Conservation (phyloP, 1,139 yeast species). For the Lodderomyces oxycetoniae region DNA sequence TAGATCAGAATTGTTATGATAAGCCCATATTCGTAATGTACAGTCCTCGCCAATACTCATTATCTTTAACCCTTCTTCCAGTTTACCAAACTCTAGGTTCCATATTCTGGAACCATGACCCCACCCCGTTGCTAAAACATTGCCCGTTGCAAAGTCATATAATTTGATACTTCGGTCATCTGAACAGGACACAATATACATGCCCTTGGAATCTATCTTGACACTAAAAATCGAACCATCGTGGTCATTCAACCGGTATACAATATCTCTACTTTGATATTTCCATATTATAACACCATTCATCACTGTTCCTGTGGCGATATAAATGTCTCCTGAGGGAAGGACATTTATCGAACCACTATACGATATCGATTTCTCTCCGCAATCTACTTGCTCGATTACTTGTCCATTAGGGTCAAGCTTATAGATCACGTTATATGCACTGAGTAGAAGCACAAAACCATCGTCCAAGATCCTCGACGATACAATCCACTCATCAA, state of each 20-base stretch:
- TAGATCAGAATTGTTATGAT: conserved; percentile 19
- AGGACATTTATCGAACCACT: conserved; percentile 69
- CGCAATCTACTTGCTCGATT: conserved; percentile 34
- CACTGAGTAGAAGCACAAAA: conserved; percentile 55
- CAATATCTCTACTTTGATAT: conserved; percentile 35
- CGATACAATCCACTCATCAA: conserved; percentile 75
- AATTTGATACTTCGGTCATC: conserved; percentile 86
- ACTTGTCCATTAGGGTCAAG: conserved; percentile 27
- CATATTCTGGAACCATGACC: conserved; percentile 95
- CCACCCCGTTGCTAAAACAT: conserved; percentile 77
- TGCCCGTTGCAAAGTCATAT: conserved; percentile 59
- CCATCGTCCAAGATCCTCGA: conserved; percentile 44
- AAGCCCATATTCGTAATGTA: conserved; percentile 77
- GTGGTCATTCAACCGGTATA: conserved; percentile 64
- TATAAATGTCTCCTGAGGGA: conserved; percentile 37
- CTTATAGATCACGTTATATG: conserved; percentile 69
- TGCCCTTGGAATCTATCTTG: conserved; percentile 52
- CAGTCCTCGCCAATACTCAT: conserved; percentile 85
- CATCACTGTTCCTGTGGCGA: conserved; percentile 92
- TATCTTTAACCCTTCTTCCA: conserved; percentile 31
- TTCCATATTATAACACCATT: conserved; percentile 84
- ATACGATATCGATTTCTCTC: conserved; percentile 78
- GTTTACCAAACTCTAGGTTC: conserved; percentile 58
- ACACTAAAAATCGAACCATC: conserved; percentile 91
- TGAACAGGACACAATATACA: conserved; percentile 70